Conservation (phyloP, 257 asterid genomes). For the Schizonepeta tenuifolia region DNA sequence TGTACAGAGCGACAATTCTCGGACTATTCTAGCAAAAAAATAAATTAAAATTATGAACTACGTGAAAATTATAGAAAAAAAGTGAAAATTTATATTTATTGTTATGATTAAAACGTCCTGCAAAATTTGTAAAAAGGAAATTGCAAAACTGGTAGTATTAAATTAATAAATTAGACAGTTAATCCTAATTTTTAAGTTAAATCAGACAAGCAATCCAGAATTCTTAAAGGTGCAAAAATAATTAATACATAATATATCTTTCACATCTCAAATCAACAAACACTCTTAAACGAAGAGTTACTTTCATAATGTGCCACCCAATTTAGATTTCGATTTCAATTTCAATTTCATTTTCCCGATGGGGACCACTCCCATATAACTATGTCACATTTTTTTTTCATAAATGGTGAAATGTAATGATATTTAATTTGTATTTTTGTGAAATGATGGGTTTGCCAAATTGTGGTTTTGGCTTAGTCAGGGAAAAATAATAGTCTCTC, state of each 20-base stretch:
- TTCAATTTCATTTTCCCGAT: background rate
- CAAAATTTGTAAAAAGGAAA: too few relatives aligned
- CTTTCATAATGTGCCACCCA: background rate
- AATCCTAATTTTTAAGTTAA: too few relatives aligned
- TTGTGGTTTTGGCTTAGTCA: constrained; percentile 14
- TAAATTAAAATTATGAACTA: too few relatives aligned
- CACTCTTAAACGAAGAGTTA: background rate
- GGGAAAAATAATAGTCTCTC: constrained; percentile 9
- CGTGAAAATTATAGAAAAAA: too few relatives aligned
- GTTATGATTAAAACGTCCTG: too few relatives aligned
- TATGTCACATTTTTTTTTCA: constrained; percentile 3
- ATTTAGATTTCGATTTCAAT: background rate
- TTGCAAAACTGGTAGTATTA: too few relatives aligned
- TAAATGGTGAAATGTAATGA: background rate
- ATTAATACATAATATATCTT: background rate
- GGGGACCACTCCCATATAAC: constrained; percentile 33
- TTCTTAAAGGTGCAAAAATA: background rate
- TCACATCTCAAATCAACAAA: background rate
- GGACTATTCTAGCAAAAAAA: too few relatives aligned
- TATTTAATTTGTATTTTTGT: background rate
- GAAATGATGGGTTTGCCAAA: constrained; percentile 22
- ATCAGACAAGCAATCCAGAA: background rate
- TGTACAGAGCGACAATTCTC: too few relatives aligned
- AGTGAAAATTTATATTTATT: too few relatives aligned
- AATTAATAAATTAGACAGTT: too few relatives aligned